Evolutionary conservation across 495 filamentous ascomycete species (phyloP).

Genomic region (Amorphotheca resinae): DNA sequence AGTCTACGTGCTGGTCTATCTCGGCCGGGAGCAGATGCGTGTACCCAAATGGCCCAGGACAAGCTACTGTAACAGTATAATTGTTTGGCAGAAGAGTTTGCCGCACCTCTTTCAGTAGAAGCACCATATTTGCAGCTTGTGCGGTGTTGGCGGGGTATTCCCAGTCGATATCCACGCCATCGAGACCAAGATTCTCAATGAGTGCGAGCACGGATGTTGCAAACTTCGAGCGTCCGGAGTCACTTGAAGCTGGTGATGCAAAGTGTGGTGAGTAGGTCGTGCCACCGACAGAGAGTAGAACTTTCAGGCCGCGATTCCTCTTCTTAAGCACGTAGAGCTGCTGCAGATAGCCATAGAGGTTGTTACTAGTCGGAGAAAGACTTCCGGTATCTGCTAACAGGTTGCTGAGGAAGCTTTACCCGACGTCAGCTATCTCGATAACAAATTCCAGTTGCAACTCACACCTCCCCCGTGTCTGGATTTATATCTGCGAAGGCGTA

Average conservation of each 20-base stretch:
- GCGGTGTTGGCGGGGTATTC: conserved; percentile 42
- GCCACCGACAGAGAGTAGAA: conserved; percentile 78
- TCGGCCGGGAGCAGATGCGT: conserved; percentile 38
- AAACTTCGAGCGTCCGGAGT: conserved; percentile 44
- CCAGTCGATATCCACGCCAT: conserved; percentile 49
- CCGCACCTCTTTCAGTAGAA: conserved; percentile 54
- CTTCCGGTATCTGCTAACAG: conserved; percentile 66
- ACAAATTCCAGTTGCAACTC: conserved; percentile 9
- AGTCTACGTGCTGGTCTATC: conserved; percentile 70
- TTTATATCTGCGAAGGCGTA: conserved; percentile 58
- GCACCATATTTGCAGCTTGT: conserved; percentile 58
- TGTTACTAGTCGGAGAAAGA: conserved; percentile 44
- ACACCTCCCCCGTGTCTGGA: conserved; percentile 48
- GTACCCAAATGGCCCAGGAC: conserved; percentile 14
- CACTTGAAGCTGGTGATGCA: conserved; percentile 48
- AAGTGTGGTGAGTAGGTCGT: conserved; percentile 80
- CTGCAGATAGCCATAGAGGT: conserved; percentile 74
- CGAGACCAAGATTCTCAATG: conserved; percentile 48
- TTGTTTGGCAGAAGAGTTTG: conserved; percentile 44
- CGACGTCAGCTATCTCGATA: background rate
- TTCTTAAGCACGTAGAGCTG: conserved; percentile 83
- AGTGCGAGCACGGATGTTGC: conserved; percentile 53
- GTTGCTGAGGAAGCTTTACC: background rate
- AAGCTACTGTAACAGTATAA: conserved; percentile 70
- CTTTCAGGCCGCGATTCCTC: conserved; percentile 71